These are phyloP conservation scores for Favolaschia claudopus DNA, from an alignment of 768 basidiomycete genomes.

Conservation along the genomic window DNA sequence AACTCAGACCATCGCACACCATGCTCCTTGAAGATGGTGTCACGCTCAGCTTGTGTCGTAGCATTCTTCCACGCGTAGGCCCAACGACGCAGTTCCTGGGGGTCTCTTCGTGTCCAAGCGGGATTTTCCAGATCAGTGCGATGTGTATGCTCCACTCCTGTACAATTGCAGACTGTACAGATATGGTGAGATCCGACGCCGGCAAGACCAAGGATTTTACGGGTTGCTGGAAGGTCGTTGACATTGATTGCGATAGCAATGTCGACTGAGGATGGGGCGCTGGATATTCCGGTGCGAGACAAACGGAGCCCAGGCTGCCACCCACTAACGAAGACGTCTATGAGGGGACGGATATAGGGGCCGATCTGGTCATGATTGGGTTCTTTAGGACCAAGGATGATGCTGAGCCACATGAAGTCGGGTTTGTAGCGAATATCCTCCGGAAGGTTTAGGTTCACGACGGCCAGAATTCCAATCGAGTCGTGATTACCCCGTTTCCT, in stretches of 20 bases:
- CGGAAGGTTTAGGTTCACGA: conserved; percentile 37
- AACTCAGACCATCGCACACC: conserved; percentile 33
- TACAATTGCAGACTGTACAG: conserved; percentile 34
- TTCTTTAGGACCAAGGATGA: conserved; percentile 36
- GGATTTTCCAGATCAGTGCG: conserved; percentile 1
- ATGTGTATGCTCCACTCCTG: background rate
- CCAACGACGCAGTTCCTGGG: background rate
- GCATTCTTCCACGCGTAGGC: conserved; percentile 11
- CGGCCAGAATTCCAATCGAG: conserved; percentile 35
- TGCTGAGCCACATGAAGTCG: conserved; percentile 35
- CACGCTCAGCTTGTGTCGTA: conserved; percentile 5
- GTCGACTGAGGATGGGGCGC: background rate
- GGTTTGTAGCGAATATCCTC: conserved; percentile 30
- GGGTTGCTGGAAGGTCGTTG: conserved; percentile 35
- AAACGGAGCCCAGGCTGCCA: conserved; percentile 19
- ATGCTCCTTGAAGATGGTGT: conserved; percentile 14
- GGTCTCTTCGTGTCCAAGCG: conserved; percentile 13
- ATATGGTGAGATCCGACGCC: conserved; percentile 23
- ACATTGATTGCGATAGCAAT: conserved; percentile 19
- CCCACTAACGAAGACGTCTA: conserved; percentile 27
- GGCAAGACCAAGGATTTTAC: conserved; percentile 31
- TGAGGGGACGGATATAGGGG: conserved; percentile 30
- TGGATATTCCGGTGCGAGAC: conserved; percentile 5
- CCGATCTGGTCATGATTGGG: conserved; percentile 31
- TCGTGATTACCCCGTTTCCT: conserved; percentile 17